Evolutionary conservation across 441 rosid genomes (phyloP).

Genomic region (Pelargonium australe): DNA sequence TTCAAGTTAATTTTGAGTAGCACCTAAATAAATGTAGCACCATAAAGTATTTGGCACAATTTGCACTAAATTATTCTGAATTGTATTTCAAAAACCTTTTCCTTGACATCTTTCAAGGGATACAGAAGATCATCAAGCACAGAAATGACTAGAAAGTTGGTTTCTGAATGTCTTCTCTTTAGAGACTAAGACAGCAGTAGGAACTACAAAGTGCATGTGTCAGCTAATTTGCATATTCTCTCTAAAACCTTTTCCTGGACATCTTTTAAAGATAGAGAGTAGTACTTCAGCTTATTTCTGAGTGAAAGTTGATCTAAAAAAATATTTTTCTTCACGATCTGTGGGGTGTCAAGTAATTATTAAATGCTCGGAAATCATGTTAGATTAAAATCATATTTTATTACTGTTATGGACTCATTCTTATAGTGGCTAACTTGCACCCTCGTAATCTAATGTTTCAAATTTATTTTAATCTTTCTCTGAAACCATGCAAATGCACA

Average conservation of each 20-base stretch:
- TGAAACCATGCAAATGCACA: neutral
- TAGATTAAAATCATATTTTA: neutral
- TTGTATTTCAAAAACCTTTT: slow-evolving; percentile 9
- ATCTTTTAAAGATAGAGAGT: neutral
- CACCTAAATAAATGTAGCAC: neutral
- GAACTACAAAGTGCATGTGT: neutral
- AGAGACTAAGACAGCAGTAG: neutral
- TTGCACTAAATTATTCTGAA: neutral
- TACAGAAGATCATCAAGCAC: neutral
- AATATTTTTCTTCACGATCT: neutral
- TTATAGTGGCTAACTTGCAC: neutral
- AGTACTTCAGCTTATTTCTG: neutral
- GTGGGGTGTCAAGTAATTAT: neutral
- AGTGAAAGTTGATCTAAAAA: neutral
- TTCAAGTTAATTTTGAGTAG: neutral
- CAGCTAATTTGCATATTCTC: neutral
- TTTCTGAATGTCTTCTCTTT: neutral
- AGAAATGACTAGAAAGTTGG: neutral
- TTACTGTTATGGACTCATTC: neutral
- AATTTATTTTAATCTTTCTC: neutral
- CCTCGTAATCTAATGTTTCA: neutral
- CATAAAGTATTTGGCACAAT: neutral
- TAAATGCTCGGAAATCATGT: neutral
- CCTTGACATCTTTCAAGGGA: neutral
- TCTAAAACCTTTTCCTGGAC: neutral